phyloP scores from a whole-genome alignment of 257 asterid species.

The Paulownia fortunei region DNA sequence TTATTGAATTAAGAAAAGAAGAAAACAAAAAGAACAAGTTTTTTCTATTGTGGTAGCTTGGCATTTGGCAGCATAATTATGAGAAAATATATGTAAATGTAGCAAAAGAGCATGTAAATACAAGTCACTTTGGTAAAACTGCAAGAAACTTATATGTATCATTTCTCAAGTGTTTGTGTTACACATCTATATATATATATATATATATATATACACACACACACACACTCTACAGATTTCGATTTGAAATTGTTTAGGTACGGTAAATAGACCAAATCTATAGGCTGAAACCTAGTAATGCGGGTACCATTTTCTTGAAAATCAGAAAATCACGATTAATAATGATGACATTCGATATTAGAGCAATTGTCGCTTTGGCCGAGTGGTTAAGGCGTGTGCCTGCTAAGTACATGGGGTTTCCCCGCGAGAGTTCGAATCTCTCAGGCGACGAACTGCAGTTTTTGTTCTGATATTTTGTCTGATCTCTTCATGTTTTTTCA shows the following conservation, averaged over 20 bases:
- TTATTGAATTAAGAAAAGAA: not conserved
- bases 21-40: not conserved
- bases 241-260: too few relatives aligned
- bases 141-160: not conserved
- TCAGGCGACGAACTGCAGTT: conserved; percentile 98
- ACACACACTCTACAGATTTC: too few relatives aligned
- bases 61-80: not conserved
- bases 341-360: too few relatives aligned
- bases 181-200: too few relatives aligned
- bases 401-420: conserved; percentile 93
- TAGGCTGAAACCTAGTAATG: too few relatives aligned
- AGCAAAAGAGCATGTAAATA: conserved; percentile 27
- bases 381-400: conserved; percentile 83
- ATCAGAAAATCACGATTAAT: too few relatives aligned
- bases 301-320: too few relatives aligned
- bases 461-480: too few relatives aligned
- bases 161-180: too few relatives aligned
- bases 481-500: too few relatives aligned
- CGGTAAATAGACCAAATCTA: too few relatives aligned
- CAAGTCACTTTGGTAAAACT: not conserved
- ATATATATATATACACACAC: too few relatives aligned
- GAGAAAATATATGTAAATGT: conserved; percentile 4
- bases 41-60: not conserved
- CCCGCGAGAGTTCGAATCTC: conserved; percentile 99
- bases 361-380: conserved; percentile 87